Percentiles rank a stretch among this genome's conserved stretches.
phyloP scores from a whole-genome alignment of 2,329 filamentous ascomycete species.

The Neopestalotiopsis rosae region DNA sequence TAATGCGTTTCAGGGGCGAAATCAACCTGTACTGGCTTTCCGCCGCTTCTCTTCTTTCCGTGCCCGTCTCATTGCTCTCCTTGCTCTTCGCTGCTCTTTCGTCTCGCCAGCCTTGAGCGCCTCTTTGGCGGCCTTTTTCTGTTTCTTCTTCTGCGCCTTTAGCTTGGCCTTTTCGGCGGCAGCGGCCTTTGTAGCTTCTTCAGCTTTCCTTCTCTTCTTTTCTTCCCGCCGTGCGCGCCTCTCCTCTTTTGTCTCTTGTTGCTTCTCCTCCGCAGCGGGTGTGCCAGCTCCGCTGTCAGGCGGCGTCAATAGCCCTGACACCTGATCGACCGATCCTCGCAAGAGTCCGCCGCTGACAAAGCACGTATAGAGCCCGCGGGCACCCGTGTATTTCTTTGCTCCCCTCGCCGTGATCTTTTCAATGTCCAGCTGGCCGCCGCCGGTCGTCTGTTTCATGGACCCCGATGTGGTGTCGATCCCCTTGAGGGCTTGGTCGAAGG shows the following conservation, averaged over 20 bases:
- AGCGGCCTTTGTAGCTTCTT: slow-evolving; percentile 32
- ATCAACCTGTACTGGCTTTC: slow-evolving; percentile 17
- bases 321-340: slow-evolving; percentile 66
- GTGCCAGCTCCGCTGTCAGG: slow-evolving; percentile 37
- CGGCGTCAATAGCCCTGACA: slow-evolving; percentile 32
- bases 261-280: slow-evolving; percentile 36
- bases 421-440: slow-evolving; percentile 53
- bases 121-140: slow-evolving; percentile 44
- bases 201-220: slow-evolving; percentile 32
- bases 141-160: slow-evolving; percentile 27
- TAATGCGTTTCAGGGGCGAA: background rate
- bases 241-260: slow-evolving; percentile 41
- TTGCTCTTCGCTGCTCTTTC: slow-evolving; percentile 49
- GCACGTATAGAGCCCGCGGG: slow-evolving; percentile 74
- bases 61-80: slow-evolving; percentile 49
- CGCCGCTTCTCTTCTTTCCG: slow-evolving; percentile 38
- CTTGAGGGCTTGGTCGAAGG: slow-evolving; percentile 89
- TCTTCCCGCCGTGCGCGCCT: slow-evolving; percentile 30
- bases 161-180: slow-evolving; percentile 38
- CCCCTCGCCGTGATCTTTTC: slow-evolving; percentile 58
- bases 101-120: slow-evolving; percentile 47
- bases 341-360: slow-evolving; percentile 86
- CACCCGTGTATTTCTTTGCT: slow-evolving; percentile 62
- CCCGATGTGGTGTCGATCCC: slow-evolving; percentile 70
- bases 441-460: slow-evolving; percentile 60